A percentile compares a stretch with the other conserved stretches of the same genome.
phyloP scores from a whole-genome alignment of 805 yeast species.

The Priceomyces haplophilus region DNA sequence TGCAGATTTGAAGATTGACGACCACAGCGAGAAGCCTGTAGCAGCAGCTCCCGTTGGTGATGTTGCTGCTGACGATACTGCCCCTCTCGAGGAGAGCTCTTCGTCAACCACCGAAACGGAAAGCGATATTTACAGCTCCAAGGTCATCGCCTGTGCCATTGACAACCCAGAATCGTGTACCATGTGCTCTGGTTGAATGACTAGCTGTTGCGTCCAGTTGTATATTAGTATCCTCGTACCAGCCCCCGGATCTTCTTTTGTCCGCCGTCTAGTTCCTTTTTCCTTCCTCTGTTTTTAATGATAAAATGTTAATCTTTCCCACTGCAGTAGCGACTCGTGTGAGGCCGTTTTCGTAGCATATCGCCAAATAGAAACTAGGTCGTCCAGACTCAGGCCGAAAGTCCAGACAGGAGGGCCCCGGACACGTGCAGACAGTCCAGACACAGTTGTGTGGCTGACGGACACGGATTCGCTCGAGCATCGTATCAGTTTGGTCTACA shows the following conservation, averaged over 20 bases:
- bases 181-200: conserved; percentile 90
- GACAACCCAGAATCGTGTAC: conserved; percentile 96
- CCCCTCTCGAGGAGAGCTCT: conserved; percentile 12
- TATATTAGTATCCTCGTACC: neutral
- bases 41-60: conserved; percentile 13
- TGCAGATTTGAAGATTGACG: conserved; percentile 41
- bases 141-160: conserved; percentile 95
- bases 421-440: too few relatives aligned
- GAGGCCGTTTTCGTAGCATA: too few relatives aligned
- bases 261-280: neutral
- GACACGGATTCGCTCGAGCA: too few relatives aligned
- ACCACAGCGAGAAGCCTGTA: conserved; percentile 12
- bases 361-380: too few relatives aligned
- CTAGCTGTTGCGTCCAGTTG: neutral
- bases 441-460: too few relatives aligned
- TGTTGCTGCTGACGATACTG: conserved; percentile 7
- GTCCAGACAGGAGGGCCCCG: too few relatives aligned
- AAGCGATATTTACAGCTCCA: conserved; percentile 83
- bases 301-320: too few relatives aligned
- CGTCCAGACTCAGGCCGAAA: too few relatives aligned
- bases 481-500: too few relatives aligned
- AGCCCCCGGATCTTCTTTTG: too few relatives aligned
- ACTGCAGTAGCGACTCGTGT: too few relatives aligned
- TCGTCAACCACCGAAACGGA: conserved; percentile 36
- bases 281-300: too few relatives aligned